Conservation (phyloP, 768 basidiomycete genomes). For the Floccularia luteovirens region DNA sequence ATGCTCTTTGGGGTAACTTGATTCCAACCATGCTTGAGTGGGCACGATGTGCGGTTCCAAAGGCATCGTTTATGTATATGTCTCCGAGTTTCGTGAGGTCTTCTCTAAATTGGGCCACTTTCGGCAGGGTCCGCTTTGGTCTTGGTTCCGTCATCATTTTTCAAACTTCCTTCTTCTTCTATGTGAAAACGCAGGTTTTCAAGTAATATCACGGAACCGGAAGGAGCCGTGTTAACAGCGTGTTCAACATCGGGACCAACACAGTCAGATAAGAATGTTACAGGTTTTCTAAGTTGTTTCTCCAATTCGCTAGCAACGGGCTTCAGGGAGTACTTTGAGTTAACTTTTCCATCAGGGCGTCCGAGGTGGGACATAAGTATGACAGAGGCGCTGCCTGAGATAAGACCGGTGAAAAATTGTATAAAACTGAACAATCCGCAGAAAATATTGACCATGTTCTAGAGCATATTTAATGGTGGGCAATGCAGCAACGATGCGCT, state of each 20-base stretch:
- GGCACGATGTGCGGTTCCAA: slow-evolving; percentile 96
- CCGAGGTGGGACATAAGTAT: slow-evolving; percentile 98
- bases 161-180: slow-evolving; percentile 92
- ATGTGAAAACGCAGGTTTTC: slow-evolving; percentile 99
- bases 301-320: slow-evolving; percentile 80
- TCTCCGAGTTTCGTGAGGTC: slow-evolving; percentile 88
- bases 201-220: slow-evolving; percentile 77
- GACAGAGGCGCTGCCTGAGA: slow-evolving; percentile 68
- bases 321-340: slow-evolving; percentile 84
- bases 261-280: slow-evolving; percentile 79
- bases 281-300: slow-evolving; percentile 59
- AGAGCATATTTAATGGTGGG: slow-evolving; percentile 94
- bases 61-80: slow-evolving; percentile 97
- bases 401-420: slow-evolving; percentile 7
- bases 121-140: slow-evolving; percentile 83
- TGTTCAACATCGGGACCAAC: slow-evolving; percentile 83
- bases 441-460: slow-evolving; percentile 60
- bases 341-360: slow-evolving; percentile 89
- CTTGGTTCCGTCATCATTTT: slow-evolving; percentile 93
- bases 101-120: slow-evolving; percentile 79
- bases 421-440: slow-evolving; percentile 5
- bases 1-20: slow-evolving; percentile 84
- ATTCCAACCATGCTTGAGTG: slow-evolving; percentile 99
- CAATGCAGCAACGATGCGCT: slow-evolving; percentile 96
- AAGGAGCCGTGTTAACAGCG: slow-evolving; percentile 55